Conservation (phyloP, 305 asterid genomes). For the Fraxinus paxiana region DNA sequence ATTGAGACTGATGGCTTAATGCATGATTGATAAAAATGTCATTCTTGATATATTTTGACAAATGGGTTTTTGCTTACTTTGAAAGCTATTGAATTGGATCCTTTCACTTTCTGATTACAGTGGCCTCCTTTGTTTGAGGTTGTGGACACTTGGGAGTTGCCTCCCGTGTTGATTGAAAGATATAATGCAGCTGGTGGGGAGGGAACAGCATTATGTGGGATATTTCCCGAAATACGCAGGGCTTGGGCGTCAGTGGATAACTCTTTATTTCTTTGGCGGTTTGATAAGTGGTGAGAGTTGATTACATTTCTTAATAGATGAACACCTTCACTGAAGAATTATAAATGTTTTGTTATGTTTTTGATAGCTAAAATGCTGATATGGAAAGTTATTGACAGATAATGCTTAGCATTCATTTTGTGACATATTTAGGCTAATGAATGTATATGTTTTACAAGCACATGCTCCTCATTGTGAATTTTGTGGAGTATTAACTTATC, state of each 20-base stretch:
- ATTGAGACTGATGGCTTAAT: conserved; percentile 2
- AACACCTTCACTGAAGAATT: conserved; percentile 14
- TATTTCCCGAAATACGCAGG: conserved; percentile 88
- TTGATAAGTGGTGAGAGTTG: conserved; percentile 79
- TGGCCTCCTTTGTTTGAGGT: conserved; percentile 97
- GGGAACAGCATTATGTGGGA: conserved; percentile 95
- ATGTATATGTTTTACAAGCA: not conserved
- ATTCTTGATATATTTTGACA: not conserved
- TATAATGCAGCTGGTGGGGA: conserved; percentile 94
- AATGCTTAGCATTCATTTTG: not conserved
- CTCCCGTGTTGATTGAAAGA: conserved; percentile 79
- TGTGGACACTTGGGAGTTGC: conserved; percentile 92
- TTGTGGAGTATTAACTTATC: not conserved
- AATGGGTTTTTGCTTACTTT: conserved; percentile 3
- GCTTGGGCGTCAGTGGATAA: conserved; percentile 99
- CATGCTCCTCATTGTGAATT: not conserved
- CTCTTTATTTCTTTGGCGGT: conserved; percentile 89
- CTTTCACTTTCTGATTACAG: conserved; percentile 43
- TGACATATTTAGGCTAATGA: not conserved
- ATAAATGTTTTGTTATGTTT: not conserved
- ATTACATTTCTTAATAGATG: conserved; percentile 2
- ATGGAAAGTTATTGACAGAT: not conserved
- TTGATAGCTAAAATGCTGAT: conserved; percentile 16
- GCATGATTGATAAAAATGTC: not conserved
- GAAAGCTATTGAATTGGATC: conserved; percentile 17